Evolutionary conservation across 257 asterid species (phyloP), one percentile per base, ranked within the genome.

Genomic region (Petrea volubilis): DNA sequence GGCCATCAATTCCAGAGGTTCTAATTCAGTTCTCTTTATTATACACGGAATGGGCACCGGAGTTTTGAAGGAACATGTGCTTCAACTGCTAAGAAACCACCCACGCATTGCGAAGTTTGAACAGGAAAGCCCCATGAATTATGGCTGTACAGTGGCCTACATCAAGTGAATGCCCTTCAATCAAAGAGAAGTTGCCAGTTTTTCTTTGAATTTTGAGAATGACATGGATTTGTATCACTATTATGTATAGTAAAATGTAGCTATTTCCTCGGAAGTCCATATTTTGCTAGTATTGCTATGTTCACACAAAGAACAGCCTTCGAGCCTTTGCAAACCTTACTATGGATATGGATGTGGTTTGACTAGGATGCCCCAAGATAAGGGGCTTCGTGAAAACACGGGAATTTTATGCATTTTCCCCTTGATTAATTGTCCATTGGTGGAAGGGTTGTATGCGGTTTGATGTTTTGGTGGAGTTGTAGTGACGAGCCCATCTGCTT

Each of bases 11-110:
- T 25, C 78, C 36, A 82, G 87, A 73, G 89, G 79, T n/a, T 73
- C 90, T 9, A 83, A 89, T 23, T 85, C 99, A 28, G 88, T 89
- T 80, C 67, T 95, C 72, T 95, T 95, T 78, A 79, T 94, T 34
- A 85, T 94, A 67, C 99, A 95, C 64, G 98, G 99, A 69, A 95
- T 85, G 97, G 98, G 99, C 47, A 88, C 92, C 34, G 97, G 99
- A 17, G 96, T 82, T 36, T 74, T 95, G 60, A 91, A 90, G 85
- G 98, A 91, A 73, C 69, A 83, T 28, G 96, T 85, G 29, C 81
- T 82, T 53, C 77, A 83, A 73, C 60, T 88, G 67, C 80, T 93
- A 50, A 78, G 72, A 58, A 73, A 67, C 40, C 90, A 94, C 68
- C 91, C 98, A 1, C 97, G 88, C 10, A 79, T 94, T 3, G 83